phyloP scores from a whole-genome alignment of 371 early-diverging fungal genomes.

The Mortierella sp. region DNA sequence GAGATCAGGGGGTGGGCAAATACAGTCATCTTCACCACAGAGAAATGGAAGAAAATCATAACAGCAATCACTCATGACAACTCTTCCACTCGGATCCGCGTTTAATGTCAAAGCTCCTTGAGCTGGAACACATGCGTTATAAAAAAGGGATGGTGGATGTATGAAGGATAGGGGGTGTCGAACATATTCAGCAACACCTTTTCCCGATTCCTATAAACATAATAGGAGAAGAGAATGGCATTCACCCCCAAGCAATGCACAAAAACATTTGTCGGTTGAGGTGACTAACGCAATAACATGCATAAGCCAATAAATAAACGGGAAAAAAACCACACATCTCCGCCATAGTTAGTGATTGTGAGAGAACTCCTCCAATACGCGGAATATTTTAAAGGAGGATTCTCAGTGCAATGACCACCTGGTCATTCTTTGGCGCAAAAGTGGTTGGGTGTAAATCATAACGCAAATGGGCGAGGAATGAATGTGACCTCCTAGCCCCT shows the following conservation, averaged over 20 bases:
- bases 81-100: background rate
- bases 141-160: constrained; percentile 10
- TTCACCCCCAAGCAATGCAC: background rate
- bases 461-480: background rate
- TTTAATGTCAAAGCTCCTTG: background rate
- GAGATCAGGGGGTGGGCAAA: background rate
- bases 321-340: background rate
- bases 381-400: too few species aligned
- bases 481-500: constrained; percentile 22
- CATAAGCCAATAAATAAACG: background rate
- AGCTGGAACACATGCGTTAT: background rate
- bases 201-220: background rate
- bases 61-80: background rate
- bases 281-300: background rate
- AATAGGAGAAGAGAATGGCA: background rate
- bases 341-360: background rate
- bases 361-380: background rate
- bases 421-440: background rate
- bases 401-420: background rate
- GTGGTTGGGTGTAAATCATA: background rate
- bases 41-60: background rate
- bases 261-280: constrained; percentile 2
- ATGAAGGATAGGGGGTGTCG: background rate
- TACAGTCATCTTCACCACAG: background rate
- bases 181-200: background rate